phyloP scores from a whole-genome alignment of 805 yeast species.

The Grigorovia jiainica region DNA sequence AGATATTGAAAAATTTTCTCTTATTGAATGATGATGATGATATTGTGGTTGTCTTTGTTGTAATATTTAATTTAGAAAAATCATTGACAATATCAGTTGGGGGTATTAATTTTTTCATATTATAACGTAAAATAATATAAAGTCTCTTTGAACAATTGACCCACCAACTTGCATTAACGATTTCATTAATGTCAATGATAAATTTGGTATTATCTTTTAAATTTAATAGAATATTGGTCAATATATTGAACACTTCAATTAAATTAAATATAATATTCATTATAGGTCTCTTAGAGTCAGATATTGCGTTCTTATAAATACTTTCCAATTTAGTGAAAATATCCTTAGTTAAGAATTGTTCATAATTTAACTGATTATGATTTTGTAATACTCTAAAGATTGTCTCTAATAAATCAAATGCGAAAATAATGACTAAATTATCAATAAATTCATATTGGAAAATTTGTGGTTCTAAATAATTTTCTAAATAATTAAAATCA shows the following conservation, averaged over 20 bases:
- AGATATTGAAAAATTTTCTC: slow-evolving; percentile 3
- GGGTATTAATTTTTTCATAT: background rate
- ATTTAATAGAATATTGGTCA: slow-evolving; percentile 23
- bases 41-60: background rate
- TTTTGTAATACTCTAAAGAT: slow-evolving; percentile 25
- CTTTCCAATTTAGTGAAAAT: slow-evolving; percentile 22
- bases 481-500: slow-evolving; percentile 12
- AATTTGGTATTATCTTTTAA: background rate
- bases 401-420: slow-evolving; percentile 49
- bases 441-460: slow-evolving; percentile 42
- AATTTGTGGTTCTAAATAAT: slow-evolving; percentile 26
- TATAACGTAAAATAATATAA: slow-evolving; percentile 15
- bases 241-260: slow-evolving; percentile 43
- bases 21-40: background rate
- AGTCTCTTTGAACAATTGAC: slow-evolving; percentile 16
- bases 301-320: slow-evolving; percentile 33
- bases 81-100: slow-evolving; percentile 7
- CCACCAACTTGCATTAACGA: slow-evolving; percentile 19
- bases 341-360: slow-evolving; percentile 14
- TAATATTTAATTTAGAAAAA: slow-evolving; percentile 3
- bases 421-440: slow-evolving; percentile 39
- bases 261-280: slow-evolving; percentile 41
- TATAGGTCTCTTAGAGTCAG: slow-evolving; percentile 40
- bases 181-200: slow-evolving; percentile 1
- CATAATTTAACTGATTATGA: slow-evolving; percentile 6